Evolutionary conservation across 805 yeast species (phyloP).

Genomic region (Yamadazyma tumulicola): DNA sequence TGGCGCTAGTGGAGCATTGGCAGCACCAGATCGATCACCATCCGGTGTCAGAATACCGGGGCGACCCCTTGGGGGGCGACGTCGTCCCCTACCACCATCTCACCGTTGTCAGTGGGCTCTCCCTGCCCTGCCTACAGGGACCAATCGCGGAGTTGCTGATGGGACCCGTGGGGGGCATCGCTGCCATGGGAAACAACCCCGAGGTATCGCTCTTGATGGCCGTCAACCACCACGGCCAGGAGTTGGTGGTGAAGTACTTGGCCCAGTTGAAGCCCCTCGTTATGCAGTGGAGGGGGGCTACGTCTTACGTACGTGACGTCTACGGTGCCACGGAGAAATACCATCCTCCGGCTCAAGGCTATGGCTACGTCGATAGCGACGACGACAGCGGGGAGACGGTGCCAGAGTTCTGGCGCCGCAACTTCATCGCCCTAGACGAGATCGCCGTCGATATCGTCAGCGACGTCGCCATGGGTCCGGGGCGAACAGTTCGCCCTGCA

Average conservation of each 20-base stretch:
- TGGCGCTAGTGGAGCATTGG: neutral
- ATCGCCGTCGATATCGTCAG: slow-evolving; percentile 16
- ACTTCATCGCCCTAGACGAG: slow-evolving; percentile 3
- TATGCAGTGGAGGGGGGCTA: slow-evolving; percentile 14
- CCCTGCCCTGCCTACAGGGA: slow-evolving; percentile 20
- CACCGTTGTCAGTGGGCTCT: neutral
- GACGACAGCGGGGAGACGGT: slow-evolving; percentile 9
- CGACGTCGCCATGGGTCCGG: slow-evolving; percentile 1
- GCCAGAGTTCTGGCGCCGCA: slow-evolving; percentile 13
- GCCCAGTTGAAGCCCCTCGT: slow-evolving; percentile 28
- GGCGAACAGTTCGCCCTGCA: neutral
- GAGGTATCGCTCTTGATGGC: slow-evolving; percentile 15
- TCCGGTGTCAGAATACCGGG: neutral
- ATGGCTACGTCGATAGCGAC: slow-evolving; percentile 22
- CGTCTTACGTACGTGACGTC: neutral
- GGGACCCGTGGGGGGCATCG: slow-evolving; percentile 14
- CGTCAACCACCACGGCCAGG: slow-evolving; percentile 7
- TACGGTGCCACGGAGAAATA: slow-evolving; percentile 1
- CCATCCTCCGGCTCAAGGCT: slow-evolving; percentile 20
- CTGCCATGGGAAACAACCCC: slow-evolving; percentile 11
- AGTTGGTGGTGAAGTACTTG: slow-evolving; percentile 12
- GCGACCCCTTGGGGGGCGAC: neutral
- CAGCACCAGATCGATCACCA: neutral
- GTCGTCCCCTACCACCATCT: neutral
- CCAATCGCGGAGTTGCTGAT: slow-evolving; percentile 15